Evolutionary conservation across 768 basidiomycete species (phyloP).

Genomic region (Lactarius psammicola): DNA sequence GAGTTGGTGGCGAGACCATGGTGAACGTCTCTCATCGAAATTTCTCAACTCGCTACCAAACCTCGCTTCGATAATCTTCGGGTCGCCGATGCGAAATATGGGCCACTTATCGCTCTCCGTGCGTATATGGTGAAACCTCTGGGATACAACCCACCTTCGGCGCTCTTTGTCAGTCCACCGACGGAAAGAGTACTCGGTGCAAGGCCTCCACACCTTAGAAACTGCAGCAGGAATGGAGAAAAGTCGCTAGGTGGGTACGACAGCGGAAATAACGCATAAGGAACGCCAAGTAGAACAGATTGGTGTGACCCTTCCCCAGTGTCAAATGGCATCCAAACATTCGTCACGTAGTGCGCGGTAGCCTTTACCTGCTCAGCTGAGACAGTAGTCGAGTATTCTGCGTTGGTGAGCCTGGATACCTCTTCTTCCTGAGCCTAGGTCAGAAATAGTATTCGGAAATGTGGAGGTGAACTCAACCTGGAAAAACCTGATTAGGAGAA

Average conservation of each 20-base stretch:
- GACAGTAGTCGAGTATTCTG: conserved; percentile 8
- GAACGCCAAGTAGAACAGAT: conserved; percentile 20
- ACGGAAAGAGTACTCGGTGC: no score
- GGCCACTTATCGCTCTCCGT: conserved; percentile 15
- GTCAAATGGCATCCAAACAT: conserved; percentile 21
- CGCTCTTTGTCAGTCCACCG: background rate
- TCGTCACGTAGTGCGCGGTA: conserved; percentile 9
- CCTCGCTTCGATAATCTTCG: background rate
- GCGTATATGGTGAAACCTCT: conserved; percentile 17
- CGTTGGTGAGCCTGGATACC: conserved; percentile 2
- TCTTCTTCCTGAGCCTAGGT: conserved; percentile 15
- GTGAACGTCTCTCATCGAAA: conserved; percentile 11
- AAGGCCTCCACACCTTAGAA: conserved; percentile 24
- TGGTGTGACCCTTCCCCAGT: conserved; percentile 5
- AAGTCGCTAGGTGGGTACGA: conserved; percentile 11
- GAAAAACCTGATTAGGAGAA: conserved; percentile 27
- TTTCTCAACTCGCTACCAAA: conserved; percentile 8
- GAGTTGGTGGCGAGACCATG: conserved; percentile 28
- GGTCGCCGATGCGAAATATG: conserved; percentile 16
- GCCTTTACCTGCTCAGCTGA: conserved; percentile 14
- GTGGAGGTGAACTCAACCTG: conserved; percentile 15
- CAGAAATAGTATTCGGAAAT: background rate
- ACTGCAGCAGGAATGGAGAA: conserved; percentile 12
- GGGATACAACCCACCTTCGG: conserved; percentile 24
- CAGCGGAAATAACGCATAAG: conserved; percentile 10